Conservation (phyloP, 2,329 filamentous ascomycete species). For the Zasmidium angulare region DNA sequence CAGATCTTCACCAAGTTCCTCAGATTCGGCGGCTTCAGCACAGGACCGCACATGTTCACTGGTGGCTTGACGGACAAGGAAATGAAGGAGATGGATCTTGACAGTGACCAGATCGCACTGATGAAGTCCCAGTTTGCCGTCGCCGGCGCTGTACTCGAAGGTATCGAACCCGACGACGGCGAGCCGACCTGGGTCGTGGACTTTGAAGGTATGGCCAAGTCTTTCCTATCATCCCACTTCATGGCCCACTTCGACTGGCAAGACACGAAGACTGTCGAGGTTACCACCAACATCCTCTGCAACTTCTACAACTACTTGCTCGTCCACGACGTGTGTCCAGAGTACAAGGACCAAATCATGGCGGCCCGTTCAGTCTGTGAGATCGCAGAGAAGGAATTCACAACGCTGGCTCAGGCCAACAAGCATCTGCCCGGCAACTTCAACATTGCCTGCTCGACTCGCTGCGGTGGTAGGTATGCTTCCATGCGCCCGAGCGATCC, state of each 20-base stretch:
- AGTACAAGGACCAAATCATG: conserved; percentile 68
- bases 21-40: conserved; percentile 76
- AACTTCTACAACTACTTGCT: conserved; percentile 90
- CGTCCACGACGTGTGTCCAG: conserved; percentile 81
- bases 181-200: conserved; percentile 68
- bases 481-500: conserved; percentile 8
- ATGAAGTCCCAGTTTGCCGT: conserved; percentile 52
- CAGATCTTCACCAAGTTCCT: conserved; percentile 78
- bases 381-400: conserved; percentile 65
- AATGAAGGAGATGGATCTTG: conserved; percentile 48
- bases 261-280: conserved; percentile 51
- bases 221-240: conserved; percentile 58
- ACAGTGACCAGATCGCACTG: conserved; percentile 55
- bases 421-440: conserved; percentile 70
- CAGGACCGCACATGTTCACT: conserved; percentile 60
- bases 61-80: conserved; percentile 39
- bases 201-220: conserved; percentile 73
- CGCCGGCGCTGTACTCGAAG: conserved; percentile 43
- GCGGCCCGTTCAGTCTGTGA: conserved; percentile 67
- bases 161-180: conserved; percentile 50
- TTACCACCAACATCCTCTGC: conserved; percentile 66
- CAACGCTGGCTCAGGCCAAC: conserved; percentile 55
- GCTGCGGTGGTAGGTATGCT: conserved; percentile 61
- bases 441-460: conserved; percentile 69
- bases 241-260: conserved; percentile 55